Conservation (phyloP, 192 early-diverging fungal genomes). For the Chytriomyces sp. region DNA sequence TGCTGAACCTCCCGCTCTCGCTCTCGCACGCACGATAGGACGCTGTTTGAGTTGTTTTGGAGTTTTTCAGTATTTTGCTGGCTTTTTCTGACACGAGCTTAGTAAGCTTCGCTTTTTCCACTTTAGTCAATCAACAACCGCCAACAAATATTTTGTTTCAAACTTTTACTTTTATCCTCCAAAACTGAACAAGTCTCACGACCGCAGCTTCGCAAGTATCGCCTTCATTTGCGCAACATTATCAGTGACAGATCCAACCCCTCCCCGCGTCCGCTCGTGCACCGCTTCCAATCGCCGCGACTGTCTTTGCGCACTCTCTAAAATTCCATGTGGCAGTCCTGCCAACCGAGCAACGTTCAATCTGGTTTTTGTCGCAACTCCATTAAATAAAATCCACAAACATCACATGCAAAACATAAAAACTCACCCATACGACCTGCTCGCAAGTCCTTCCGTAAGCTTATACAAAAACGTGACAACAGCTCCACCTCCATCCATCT, state of each 20-base stretch:
- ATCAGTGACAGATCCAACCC: background rate
- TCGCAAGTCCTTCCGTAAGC: conserved; percentile 63
- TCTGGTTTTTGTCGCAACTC: conserved; percentile 35
- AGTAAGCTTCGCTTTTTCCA: too few relatives aligned
- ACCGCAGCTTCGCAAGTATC: background rate
- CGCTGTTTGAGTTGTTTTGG: too few relatives aligned
- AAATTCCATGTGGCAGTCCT: conserved; percentile 53
- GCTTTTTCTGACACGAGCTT: too few relatives aligned
- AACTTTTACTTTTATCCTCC: too few relatives aligned
- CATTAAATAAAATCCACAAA: conserved; percentile 6
- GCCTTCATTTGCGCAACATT: background rate
- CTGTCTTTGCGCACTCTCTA: conserved; percentile 60
- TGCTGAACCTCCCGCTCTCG: too few relatives aligned
- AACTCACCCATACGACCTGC: conserved; percentile 66
- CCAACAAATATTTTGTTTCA: too few relatives aligned
- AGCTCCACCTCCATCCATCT: background rate
- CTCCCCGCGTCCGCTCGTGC: background rate
- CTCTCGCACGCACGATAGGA: too few relatives aligned
- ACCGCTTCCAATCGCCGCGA: conserved; percentile 48
- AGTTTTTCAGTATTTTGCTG: too few relatives aligned
- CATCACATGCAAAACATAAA: conserved; percentile 33
- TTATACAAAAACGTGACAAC: conserved; percentile 69
- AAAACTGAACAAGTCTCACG: too few relatives aligned
- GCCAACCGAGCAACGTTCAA: conserved; percentile 78
- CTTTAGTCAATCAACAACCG: too few relatives aligned